phyloP scores from a whole-genome alignment of 257 asterid species.

The Mitragyna speciosa region DNA sequence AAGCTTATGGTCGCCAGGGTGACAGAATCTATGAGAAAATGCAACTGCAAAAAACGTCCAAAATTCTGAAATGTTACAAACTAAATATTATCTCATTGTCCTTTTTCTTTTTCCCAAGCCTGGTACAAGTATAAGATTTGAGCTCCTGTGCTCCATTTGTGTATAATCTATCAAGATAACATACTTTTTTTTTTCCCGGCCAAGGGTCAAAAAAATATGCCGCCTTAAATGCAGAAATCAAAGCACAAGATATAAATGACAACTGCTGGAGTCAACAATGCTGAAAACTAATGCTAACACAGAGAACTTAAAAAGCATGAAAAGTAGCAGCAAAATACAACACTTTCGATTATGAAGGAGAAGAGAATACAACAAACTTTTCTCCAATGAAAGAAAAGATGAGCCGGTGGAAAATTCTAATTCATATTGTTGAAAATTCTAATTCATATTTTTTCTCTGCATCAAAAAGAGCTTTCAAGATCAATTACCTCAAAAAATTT shows the following conservation, averaged over 20 bases:
- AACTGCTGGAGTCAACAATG: background rate
- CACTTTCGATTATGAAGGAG: background rate
- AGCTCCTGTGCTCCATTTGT: background rate
- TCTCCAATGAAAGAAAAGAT: background rate
- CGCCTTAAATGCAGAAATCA: background rate
- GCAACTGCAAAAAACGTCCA: background rate
- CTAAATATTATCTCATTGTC: too few species aligned
- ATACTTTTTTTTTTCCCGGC: background rate
- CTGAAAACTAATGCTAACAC: too few species aligned
- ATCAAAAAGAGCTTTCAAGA: background rate
- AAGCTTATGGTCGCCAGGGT: background rate
- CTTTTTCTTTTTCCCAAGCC: background rate
- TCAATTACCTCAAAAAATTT: conserved; percentile 12
- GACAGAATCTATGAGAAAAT: background rate
- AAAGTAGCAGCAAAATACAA: background rate
- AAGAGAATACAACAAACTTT: background rate
- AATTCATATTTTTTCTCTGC: background rate
- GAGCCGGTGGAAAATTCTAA: background rate
- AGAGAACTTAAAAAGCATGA: background rate
- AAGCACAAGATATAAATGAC: background rate
- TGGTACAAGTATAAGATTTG: background rate
- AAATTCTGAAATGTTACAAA: background rate
- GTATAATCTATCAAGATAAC: background rate
- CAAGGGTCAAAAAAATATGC: background rate
- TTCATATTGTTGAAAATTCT: too few species aligned